Percentiles rank a stretch among this genome's conserved stretches.
Conservation (phyloP, 2,329 filamentous ascomycete species). For the Boeremia exigua region DNA sequence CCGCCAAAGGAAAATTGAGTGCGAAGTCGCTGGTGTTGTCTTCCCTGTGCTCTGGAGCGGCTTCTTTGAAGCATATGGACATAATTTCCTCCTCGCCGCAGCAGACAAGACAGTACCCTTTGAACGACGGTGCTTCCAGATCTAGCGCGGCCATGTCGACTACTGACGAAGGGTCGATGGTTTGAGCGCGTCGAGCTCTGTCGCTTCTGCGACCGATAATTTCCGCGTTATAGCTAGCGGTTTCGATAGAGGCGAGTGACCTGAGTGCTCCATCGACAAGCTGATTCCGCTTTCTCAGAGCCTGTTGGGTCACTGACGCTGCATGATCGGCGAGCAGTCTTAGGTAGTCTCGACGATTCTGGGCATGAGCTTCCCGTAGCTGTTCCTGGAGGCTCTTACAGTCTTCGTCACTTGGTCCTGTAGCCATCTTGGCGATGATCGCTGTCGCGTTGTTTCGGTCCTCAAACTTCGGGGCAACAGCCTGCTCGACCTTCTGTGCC, state of each 20-base stretch:
- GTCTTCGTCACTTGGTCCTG: slow-evolving; percentile 9
- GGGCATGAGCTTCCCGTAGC: slow-evolving; percentile 38
- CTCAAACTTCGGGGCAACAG: slow-evolving; percentile 36
- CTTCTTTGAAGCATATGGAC: slow-evolving; percentile 41
- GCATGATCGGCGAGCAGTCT: slow-evolving; percentile 17
- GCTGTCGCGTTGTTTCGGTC: slow-evolving; percentile 37
- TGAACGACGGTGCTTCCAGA: slow-evolving; percentile 34
- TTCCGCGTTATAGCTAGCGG: slow-evolving; percentile 39
- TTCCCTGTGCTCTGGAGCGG: slow-evolving; percentile 24
- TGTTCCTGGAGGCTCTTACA: slow-evolving; percentile 28
- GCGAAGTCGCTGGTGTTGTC: slow-evolving; percentile 45
- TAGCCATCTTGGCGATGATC: slow-evolving; percentile 34
- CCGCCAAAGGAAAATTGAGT: slow-evolving; percentile 44
- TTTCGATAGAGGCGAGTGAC: slow-evolving; percentile 34
- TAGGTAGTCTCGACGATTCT: slow-evolving; percentile 37
- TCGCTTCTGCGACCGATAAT: slow-evolving; percentile 43
- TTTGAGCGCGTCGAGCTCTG: slow-evolving; percentile 38
- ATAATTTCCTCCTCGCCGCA: slow-evolving; percentile 44
- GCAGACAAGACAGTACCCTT: slow-evolving; percentile 39
- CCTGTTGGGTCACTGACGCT: slow-evolving; percentile 16
- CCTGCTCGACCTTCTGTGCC: slow-evolving; percentile 37
- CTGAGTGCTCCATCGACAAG: slow-evolving; percentile 37
- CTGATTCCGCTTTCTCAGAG: slow-evolving; percentile 30
- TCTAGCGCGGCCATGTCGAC: slow-evolving; percentile 33
- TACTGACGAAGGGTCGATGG: slow-evolving; percentile 17